Conservation (phyloP, 148 eudicot genomes). For the Arctostaphylos glauca region DNA sequence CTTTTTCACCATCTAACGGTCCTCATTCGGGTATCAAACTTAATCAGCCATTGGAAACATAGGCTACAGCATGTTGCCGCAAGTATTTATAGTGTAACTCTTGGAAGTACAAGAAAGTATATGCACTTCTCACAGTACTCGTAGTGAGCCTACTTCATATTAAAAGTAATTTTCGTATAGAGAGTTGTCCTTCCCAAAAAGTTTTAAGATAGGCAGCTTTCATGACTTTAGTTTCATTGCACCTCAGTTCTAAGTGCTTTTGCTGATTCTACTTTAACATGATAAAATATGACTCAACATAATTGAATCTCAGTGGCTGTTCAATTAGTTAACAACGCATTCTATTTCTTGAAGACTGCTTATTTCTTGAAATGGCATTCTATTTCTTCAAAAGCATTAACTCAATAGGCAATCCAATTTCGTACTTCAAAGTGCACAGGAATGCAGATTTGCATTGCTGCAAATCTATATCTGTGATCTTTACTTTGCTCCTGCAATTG, state of each 20-base stretch:
- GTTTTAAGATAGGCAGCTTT: not conserved
- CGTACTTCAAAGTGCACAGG: not conserved
- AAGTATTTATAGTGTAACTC: not conserved
- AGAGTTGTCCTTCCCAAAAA: not conserved
- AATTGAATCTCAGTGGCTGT: not conserved
- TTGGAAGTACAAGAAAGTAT: too few relatives aligned
- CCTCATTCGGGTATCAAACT: not conserved
- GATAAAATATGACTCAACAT: not conserved
- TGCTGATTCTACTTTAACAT: not conserved
- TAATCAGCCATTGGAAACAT: not conserved
- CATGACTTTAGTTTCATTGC: not conserved
- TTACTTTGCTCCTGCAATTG: constrained; percentile 70
- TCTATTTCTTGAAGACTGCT: not conserved
- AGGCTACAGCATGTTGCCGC: not conserved
- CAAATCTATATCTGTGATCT: constrained; percentile 59
- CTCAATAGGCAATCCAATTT: not conserved
- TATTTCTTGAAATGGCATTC: not conserved
- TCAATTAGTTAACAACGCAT: constrained; percentile 1
- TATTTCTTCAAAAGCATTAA: not conserved
- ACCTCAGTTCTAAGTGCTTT: not conserved
- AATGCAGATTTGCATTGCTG: constrained; percentile 52
- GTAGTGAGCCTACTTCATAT: too few relatives aligned
- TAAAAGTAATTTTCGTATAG: not conserved
- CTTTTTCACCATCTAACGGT: not conserved
- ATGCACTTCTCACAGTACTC: too few relatives aligned